Base-by-base conservation (phyloP, 306 rosid genomes). In the Quercus agrifolia region DNA sequence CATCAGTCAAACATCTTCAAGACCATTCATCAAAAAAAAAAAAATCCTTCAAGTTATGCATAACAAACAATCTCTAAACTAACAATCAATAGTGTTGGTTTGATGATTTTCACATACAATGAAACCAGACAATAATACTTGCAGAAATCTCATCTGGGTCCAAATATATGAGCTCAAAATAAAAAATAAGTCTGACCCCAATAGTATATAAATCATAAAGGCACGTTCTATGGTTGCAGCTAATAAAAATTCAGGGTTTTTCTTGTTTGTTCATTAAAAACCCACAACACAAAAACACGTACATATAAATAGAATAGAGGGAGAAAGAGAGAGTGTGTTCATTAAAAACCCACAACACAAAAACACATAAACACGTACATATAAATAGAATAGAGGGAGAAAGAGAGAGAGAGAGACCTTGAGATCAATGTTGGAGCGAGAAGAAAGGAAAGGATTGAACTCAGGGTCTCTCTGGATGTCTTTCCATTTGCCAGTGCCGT, bases 381-480 rank as follows among this genome's bases (percentile, higher is more conserved):
- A 25, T 17, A 63, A 2, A 57, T 30, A 74, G 2, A 78, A 62
- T 35, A 21, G 23, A 44, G 56, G 18, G 33, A 56, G 25, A 9
- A 2, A 15, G 14, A 58, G 51, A 8, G 51, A 19, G 71, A 33
- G 52, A 67, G 71, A 33, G 46, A 85, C 88, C 88, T 85, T 85
- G 83, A 85, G 88, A 82, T 85, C 88, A 56, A 85, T 85, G 74
- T 85, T 85, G 79, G 88, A 81, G 83, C 88, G 88, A 78, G 82
- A 70, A 52, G 76, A 73, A 55, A 85, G 88, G 71, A 21, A 75
- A 23, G 79, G 78, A 25, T 85, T 81, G 88, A 85, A 85, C 78
- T 85, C 85, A 30, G 88, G 88, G 83, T 85, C 88, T 79, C 82
- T 85, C 81, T 85, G 88, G 51, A 85, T 85, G 69, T 85, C 88